Conservation (phyloP, 2,329 filamentous ascomycete species). For the Penicillium hordei region DNA sequence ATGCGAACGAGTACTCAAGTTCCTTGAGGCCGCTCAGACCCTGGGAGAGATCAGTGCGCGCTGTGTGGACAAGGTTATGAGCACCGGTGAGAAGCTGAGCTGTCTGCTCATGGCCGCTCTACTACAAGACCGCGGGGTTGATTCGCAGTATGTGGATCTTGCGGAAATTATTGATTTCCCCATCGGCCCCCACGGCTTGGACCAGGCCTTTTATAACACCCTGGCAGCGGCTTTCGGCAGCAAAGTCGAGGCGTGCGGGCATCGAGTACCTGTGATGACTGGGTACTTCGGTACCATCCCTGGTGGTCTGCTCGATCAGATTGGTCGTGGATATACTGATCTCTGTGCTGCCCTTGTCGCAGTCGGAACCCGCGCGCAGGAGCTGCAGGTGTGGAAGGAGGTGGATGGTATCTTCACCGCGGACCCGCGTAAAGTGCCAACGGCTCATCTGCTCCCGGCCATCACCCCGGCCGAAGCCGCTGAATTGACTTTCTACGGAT, state of each 20-base stretch:
- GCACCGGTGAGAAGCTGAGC: conserved; percentile 93
- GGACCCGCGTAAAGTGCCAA: conserved; percentile 86
- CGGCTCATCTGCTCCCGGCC: conserved; percentile 79
- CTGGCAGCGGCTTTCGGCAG: conserved; percentile 62
- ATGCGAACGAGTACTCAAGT: conserved; percentile 77
- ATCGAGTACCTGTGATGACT: conserved; percentile 75
- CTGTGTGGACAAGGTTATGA: conserved; percentile 84
- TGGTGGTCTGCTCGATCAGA: conserved; percentile 83
- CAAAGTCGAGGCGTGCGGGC: conserved; percentile 64
- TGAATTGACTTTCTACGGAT: conserved; percentile 90
- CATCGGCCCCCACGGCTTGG: conserved; percentile 55
- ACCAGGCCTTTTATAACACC: conserved; percentile 67
- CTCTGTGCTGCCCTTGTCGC: conserved; percentile 89
- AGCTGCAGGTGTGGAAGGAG: conserved; percentile 98
- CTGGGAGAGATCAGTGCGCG: conserved; percentile 70
- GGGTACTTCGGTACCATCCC: conserved; percentile 95
- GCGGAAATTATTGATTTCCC: conserved; percentile 74
- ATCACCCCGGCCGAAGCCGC: conserved; percentile 95
- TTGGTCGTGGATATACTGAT: conserved; percentile 95
- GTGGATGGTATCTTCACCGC: conserved; percentile 92
- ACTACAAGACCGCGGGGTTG: conserved; percentile 75
- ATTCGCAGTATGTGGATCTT: conserved; percentile 86
- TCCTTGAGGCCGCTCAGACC: conserved; percentile 62
- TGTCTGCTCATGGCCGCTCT: conserved; percentile 87
- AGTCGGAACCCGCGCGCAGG: conserved; percentile 80